Conservation (phyloP, 768 basidiomycete species). For the Xerocomellus chrysenteron region DNA sequence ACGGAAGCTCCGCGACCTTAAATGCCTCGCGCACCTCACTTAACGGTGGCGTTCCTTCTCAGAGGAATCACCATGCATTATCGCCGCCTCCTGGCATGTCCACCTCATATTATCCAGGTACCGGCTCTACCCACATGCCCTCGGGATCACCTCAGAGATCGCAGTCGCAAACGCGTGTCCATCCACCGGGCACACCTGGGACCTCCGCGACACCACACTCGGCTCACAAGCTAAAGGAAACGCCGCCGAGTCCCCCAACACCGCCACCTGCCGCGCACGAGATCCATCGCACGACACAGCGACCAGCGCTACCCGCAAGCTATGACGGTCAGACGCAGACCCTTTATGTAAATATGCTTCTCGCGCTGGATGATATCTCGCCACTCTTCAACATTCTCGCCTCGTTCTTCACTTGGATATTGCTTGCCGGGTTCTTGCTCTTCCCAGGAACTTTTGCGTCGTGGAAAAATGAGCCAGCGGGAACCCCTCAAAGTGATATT, state of each 20-base stretch:
- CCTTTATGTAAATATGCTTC: constrained; percentile 59
- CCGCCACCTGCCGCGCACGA: constrained; percentile 13
- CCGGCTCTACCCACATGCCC: background rate
- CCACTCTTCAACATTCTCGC: constrained; percentile 47
- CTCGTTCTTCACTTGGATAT: constrained; percentile 61
- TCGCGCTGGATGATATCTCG: constrained; percentile 58
- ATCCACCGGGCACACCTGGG: background rate
- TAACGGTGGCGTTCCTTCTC: constrained; percentile 13
- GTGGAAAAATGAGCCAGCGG: constrained; percentile 26
- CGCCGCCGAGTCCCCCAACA: background rate
- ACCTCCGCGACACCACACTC: background rate
- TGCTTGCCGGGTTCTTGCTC: constrained; percentile 60
- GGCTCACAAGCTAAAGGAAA: background rate
- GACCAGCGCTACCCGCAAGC: constrained; percentile 24
- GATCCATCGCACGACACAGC: constrained; percentile 18
- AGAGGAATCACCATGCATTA: constrained; percentile 6
- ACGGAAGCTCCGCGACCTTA: constrained; percentile 22
- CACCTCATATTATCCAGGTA: constrained; percentile 3
- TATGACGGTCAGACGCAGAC: constrained; percentile 35
- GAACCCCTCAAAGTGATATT: constrained; percentile 34
- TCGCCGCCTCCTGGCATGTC: constrained; percentile 12
- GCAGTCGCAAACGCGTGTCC: constrained; percentile 12
- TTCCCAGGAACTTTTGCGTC: constrained; percentile 63
- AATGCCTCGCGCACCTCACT: constrained; percentile 24
- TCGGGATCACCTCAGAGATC: constrained; percentile 20